Percentiles rank a stretch among this genome's conserved stretches.
Evolutionary conservation across 192 early-diverging fungal species (phyloP).

Genomic region (Rhizophagus prolifer): DNA sequence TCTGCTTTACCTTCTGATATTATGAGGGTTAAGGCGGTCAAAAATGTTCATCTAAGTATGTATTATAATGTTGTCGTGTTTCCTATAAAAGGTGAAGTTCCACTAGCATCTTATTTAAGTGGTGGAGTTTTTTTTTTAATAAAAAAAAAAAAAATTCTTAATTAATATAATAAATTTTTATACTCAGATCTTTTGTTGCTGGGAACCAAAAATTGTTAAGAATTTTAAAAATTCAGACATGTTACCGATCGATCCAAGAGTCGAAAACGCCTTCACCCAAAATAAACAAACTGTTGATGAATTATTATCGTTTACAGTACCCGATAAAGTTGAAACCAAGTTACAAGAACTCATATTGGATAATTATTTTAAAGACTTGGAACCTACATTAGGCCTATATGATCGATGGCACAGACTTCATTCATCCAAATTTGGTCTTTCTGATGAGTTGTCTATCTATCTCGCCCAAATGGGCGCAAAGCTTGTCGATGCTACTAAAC

Average conservation of each 20-base stretch:
- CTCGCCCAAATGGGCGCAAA: constrained; percentile 34
- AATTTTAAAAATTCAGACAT: constrained; percentile 19
- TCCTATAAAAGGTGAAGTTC: neutral
- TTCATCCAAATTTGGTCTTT: neutral
- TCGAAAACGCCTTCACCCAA: constrained; percentile 28
- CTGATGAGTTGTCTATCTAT: neutral
- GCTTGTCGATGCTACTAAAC: constrained; percentile 39
- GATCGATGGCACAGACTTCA: constrained; percentile 1
- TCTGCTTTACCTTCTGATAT: constrained; percentile 11
- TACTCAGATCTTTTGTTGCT: constrained; percentile 40
- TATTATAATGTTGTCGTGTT: constrained; percentile 26
- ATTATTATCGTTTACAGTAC: neutral
- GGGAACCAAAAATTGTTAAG: constrained; percentile 36
- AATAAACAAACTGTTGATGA: neutral
- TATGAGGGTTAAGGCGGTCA: neutral
- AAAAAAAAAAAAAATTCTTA: neutral
- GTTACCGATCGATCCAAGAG: neutral
- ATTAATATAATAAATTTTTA: no score
- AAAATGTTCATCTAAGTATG: neutral
- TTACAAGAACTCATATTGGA: neutral
- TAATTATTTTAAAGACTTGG: neutral
- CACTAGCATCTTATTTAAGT: neutral
- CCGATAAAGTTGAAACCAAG: no score
- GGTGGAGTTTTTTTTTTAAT: no score
- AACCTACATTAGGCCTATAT: neutral